Evolutionary conservation across 495 filamentous ascomycete genomes (phyloP), one percentile per base, ranked within the genome.

Genomic region (Friedmanniomyces endolithicus): DNA sequence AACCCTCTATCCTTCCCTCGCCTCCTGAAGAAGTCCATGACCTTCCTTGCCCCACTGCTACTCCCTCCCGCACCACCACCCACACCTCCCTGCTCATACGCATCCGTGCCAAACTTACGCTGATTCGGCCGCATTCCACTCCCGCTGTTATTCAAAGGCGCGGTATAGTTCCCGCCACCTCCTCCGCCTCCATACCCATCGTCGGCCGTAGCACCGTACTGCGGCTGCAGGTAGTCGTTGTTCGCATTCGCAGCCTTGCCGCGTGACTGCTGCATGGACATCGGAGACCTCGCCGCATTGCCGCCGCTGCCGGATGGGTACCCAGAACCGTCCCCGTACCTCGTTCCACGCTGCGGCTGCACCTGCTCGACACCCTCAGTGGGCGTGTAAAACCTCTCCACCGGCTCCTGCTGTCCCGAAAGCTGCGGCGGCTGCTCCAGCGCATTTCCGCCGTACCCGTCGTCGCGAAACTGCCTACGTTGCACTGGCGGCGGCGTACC

Each of bases 21-120:
- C 65, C 90, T 74, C 63, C 92, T 78, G 73, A 98, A 98, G 69
- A 95, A 92, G 70, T 96, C 92, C 92, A 98, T 98, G 46, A 98
- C 92, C 63, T 86, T 83, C 60, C 87, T 81, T 17, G 90, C 88
- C 16, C 88, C 84, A 33, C 88, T 87, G 53, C 80, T 86, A 63
- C 84, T 92, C 29, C 90, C 92, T 3, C 80, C 82, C 66, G 88
- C 81, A 2, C 16, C 3, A 2, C 37, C 37, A 14, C 37, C 37
- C 12, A 41, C 37, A 66, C 89, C 81, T 52, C 84, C 81, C 48
- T 82, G 79, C 61, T 95, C 89, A 63, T 90, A 95, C n/a, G 87
- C 88, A 60, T 96, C 88, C 3, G 37, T 41, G 2, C 77, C 81
- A 60, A 98, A 94, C 55, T 87, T 88, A 60, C 83, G 75, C 56